These are phyloP conservation scores for Camelina laxa DNA, from an alignment of 345 rosid species.

Conservation along the genomic window DNA sequence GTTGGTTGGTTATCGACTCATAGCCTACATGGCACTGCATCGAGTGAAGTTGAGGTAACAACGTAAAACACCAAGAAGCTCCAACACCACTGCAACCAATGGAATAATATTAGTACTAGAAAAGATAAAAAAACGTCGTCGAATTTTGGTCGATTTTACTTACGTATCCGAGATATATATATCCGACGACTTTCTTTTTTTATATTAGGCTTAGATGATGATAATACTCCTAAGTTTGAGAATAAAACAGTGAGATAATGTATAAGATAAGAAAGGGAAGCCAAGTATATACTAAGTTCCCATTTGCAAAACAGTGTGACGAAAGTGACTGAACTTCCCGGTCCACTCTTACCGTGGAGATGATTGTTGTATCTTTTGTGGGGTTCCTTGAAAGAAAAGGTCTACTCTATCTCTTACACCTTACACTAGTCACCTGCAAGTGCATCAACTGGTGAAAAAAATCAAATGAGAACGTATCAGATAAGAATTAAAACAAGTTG, in stretches of 20 bases:
- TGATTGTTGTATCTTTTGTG: constrained; percentile 44
- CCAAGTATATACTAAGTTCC: constrained; percentile 40
- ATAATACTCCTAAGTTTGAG: constrained; percentile 41
- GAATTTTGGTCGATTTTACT: constrained; percentile 48
- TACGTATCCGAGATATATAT: constrained; percentile 44
- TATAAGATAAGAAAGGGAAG: constrained; percentile 31
- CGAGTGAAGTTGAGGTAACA: constrained; percentile 66
- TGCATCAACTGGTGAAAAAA: constrained; percentile 40
- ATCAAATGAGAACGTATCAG: constrained; percentile 38
- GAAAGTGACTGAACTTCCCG: constrained; percentile 39
- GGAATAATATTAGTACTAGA: constrained; percentile 55
- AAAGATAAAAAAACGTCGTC: constrained; percentile 39
- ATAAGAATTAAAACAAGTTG: constrained; percentile 30
- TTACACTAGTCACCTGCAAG: constrained; percentile 39
- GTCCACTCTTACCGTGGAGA: constrained; percentile 46
- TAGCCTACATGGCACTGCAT: constrained; percentile 83
- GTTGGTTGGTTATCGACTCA: constrained; percentile 88
- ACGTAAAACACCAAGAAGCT: constrained; percentile 32
- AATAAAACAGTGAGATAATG: constrained; percentile 41
- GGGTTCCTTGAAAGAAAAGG: constrained; percentile 43
- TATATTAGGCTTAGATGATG: constrained; percentile 35
- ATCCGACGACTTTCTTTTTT: constrained; percentile 45
- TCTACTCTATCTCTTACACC: constrained; percentile 23
- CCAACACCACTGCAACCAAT: constrained; percentile 48
- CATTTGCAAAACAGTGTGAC: constrained; percentile 41